Base-by-base conservation (phyloP, 192 early-diverging fungal genomes). In the Chytriomyces sp. region DNA sequence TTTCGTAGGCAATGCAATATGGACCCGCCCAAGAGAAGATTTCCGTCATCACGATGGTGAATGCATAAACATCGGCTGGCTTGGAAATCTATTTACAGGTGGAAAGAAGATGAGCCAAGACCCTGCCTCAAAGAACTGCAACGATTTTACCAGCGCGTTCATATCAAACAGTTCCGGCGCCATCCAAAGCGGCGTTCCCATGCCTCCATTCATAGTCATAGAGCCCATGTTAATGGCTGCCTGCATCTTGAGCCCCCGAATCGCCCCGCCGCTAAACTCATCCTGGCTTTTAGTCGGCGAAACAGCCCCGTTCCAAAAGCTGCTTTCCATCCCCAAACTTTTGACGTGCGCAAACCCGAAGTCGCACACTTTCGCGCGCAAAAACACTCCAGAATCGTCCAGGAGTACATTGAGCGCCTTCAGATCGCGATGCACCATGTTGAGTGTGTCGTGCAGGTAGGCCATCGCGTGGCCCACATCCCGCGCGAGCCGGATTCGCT, bases 351-450 rank as follows among this genome's bases (percentile, higher is more conserved):
- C 68, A 41, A 70, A 70, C 28, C 68, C 68, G 40, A 70, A 70
- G 31, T 70, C 68, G 30, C 68, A 70, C 10, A 70, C 68, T 40
- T 70, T 70, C 34, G 52, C 68, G 25, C 68, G n/a, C 39, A 70
- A 26, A 59, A 70, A 70, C 33, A 70, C 68, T 26, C 68, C 68
- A 8, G 26, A 34, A 59, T 70, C 68, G 41, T 70, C 68, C 19
- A 70, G 28, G 19, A 70, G 36, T 5, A 70, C 56, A 59, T 70
- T 70, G 22, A 70, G 41, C 34, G 56, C 68, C 32, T 70, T 70
- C 53, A 70, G 59, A 58, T 70, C 68, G 25, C 68, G 7, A 41
- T 70, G 68, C 54, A 70, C 68, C 68, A 70, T 70, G 56, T 70
- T 70, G 8, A 70, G 39, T 2, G 68, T 70, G 38, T 70, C 68